Evolutionary conservation across 305 asterid genomes (phyloP).

Genomic region (Solanum chacoense): DNA sequence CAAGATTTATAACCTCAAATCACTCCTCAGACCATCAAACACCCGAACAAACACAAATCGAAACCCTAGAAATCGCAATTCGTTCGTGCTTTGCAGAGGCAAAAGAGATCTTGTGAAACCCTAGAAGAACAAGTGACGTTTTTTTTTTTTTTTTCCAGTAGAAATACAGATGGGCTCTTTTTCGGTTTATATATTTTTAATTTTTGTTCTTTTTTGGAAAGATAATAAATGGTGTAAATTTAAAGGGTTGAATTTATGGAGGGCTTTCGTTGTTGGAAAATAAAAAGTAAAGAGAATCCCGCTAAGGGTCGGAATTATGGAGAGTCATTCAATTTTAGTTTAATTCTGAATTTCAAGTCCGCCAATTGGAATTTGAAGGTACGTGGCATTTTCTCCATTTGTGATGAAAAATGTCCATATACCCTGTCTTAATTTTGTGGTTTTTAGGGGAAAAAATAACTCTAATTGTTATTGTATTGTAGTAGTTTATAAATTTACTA

Average conservation of each 20-base stretch:
- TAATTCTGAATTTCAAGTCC: background rate
- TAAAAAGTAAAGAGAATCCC: background rate
- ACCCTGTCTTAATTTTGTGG: background rate
- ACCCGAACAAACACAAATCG: background rate
- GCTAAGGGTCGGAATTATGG: background rate
- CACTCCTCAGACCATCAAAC: slow-evolving; percentile 1
- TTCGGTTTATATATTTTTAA: background rate
- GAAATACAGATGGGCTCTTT: background rate
- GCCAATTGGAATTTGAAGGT: background rate
- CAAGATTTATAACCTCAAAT: background rate
- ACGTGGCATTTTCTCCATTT: background rate
- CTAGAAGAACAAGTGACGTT: background rate
- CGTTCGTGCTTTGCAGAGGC: background rate
- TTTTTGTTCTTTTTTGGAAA: background rate
- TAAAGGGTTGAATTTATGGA: slow-evolving; percentile 1
- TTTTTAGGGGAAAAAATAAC: background rate
- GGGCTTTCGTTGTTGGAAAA: background rate
- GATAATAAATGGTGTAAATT: background rate
- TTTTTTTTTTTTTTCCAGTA: background rate
- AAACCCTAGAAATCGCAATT: background rate
- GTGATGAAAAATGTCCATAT: background rate
- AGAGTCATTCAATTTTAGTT: background rate
- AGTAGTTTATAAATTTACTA: background rate
- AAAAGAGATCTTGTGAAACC: background rate
- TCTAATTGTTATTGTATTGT: background rate